Evolutionary conservation across 805 yeast species (phyloP).

Genomic region (Kodamaea neixiangensis): DNA sequence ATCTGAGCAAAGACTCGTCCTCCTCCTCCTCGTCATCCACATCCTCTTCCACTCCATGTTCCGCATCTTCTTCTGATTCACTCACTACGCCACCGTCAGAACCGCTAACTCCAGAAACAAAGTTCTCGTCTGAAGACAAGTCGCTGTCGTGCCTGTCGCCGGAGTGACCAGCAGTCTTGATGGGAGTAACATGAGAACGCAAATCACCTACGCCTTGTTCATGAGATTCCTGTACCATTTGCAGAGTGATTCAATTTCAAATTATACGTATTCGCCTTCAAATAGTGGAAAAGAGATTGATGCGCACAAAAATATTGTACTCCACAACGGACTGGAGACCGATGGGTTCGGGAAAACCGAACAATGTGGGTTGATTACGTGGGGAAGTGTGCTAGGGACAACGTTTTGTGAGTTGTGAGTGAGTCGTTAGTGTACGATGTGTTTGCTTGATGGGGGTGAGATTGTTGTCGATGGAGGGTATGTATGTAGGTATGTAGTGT

Average conservation of each 20-base stretch:
- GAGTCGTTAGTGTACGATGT: too few relatives aligned
- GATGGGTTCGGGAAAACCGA: background rate
- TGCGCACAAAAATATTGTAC: background rate
- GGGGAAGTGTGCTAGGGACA: background rate
- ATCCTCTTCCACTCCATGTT: slow-evolving; percentile 19
- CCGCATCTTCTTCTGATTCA: slow-evolving; percentile 8
- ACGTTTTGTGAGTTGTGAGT: background rate
- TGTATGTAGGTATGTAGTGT: too few relatives aligned
- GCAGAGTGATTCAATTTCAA: background rate
- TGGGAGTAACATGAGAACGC: background rate
- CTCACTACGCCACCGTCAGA: slow-evolving; percentile 3
- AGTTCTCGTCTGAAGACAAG: background rate
- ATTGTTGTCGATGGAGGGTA: background rate
- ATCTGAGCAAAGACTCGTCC: slow-evolving; percentile 33
- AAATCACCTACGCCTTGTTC: slow-evolving; percentile 1
- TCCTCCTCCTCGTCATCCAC: slow-evolving; percentile 21
- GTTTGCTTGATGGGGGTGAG: background rate
- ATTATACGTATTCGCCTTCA: slow-evolving; percentile 2
- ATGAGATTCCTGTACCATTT: slow-evolving; percentile 1
- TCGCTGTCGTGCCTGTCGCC: background rate
- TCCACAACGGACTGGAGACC: background rate
- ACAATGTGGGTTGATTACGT: background rate
- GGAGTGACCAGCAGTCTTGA: background rate
- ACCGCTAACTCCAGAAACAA: slow-evolving; percentile 1
- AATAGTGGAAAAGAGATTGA: slow-evolving; percentile 1